Evolutionary conservation across 2,329 filamentous ascomycete species (phyloP), one percentile per base, ranked within the genome.

Genomic region (Ophiostoma fasciatum): DNA sequence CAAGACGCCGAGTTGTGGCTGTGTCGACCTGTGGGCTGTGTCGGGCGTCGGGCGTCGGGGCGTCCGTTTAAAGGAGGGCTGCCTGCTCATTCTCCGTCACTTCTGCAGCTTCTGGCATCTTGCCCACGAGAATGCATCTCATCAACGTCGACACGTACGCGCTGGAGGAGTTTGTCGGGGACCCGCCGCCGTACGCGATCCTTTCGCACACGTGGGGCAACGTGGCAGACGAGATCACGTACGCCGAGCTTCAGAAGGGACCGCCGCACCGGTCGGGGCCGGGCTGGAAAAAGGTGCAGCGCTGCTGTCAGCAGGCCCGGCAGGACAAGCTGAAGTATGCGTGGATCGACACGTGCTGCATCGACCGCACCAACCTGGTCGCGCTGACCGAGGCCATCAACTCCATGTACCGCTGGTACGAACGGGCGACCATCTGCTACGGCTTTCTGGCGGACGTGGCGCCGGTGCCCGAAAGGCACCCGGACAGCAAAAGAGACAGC

Each of bases 281-380:
- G 30, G 8, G 15, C 8, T 44, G 45, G 33, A 40, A 42, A 9
- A 10, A 11, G 4, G 15, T 20, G 1, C 17, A 26, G 2, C n/a
- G n/a, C n/a, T n/a, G n/a, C n/a, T 35, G 28, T 12, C 4, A 10
- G 9, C 30, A 39, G 23, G 42, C 42, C 5, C 13, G n/a, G 12
- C 3, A 25, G 3, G 21, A 33, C 7, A 14, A 38, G 19, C 25
- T 37, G 13, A 6, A 20, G 10, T 44, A 43, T 26, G 30, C 41
- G 12, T 46, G 45, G 44, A 19, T 47, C n/a, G 45, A 46, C 32
- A 47, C 41, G 2, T 47, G 45, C 42, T 47, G 44, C 31, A 46
- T 47, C 33, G 34, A 46, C 40, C 46, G 46, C 31, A 27, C 32
- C 4, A 36, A 33, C 27, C 35, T 23, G 14, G 32, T 26, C 28